These are phyloP conservation scores for Penicillium bovifimosum DNA, from an alignment of 495 filamentous ascomycete species.

Conservation along the genomic window DNA sequence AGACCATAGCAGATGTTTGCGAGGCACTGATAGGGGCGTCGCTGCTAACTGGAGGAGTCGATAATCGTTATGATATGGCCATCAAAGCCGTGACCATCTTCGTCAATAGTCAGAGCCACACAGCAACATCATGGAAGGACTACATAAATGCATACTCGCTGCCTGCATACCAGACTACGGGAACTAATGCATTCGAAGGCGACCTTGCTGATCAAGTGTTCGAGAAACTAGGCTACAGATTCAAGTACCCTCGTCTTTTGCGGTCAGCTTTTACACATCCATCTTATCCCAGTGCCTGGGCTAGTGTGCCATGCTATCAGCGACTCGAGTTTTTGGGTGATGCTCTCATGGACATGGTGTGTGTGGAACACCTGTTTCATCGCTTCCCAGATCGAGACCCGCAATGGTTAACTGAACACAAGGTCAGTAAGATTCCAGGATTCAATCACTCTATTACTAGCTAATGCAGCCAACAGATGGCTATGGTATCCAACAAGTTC, in stretches of 20 bases:
- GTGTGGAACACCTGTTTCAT: constrained; percentile 73
- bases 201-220: constrained; percentile 64
- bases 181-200: constrained; percentile 42
- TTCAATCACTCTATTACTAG: background rate
- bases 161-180: constrained; percentile 65
- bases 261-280: constrained; percentile 86
- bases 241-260: constrained; percentile 70
- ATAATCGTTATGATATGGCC: constrained; percentile 67
- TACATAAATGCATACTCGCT: constrained; percentile 66
- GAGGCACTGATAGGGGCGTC: constrained; percentile 93
- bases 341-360: constrained; percentile 81
- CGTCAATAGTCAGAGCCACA: constrained; percentile 63
- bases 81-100: constrained; percentile 76
- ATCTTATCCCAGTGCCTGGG: constrained; percentile 65
- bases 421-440: constrained; percentile 37
- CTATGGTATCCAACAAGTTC: constrained; percentile 97
- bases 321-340: constrained; percentile 93
- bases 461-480: constrained; percentile 54
- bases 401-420: constrained; percentile 98
- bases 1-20: constrained; percentile 94
- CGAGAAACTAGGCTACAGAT: constrained; percentile 68
- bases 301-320: constrained; percentile 82
- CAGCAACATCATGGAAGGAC: constrained; percentile 59
- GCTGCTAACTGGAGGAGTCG: constrained; percentile 55
- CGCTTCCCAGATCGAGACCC: constrained; percentile 75